These are phyloP conservation scores for Bipolaris zeicola DNA, from an alignment of 2,329 filamentous ascomycete genomes.

Conservation along the genomic window DNA sequence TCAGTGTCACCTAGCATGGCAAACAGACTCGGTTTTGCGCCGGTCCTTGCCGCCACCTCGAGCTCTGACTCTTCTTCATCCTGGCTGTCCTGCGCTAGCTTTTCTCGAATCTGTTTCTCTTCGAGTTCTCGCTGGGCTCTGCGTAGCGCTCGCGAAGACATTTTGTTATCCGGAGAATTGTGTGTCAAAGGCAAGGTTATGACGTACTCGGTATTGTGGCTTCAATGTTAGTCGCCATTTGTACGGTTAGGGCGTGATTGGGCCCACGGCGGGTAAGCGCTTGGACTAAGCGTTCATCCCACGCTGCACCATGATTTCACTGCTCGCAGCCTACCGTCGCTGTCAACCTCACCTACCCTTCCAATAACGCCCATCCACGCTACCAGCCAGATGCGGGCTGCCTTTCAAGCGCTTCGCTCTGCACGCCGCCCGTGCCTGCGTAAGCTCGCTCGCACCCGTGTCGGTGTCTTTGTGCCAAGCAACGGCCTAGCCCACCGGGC, in stretches of 20 bases:
- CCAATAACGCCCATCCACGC: slow-evolving; percentile 14
- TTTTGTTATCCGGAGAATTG: slow-evolving; percentile 11
- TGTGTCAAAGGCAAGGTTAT: slow-evolving; percentile 19
- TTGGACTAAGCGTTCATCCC: slow-evolving; percentile 14
- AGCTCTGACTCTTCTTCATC: slow-evolving; percentile 50
- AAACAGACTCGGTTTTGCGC: slow-evolving; percentile 52
- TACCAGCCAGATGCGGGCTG: slow-evolving; percentile 68
- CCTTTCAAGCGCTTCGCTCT: slow-evolving; percentile 70
- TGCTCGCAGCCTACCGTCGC: slow-evolving; percentile 8
- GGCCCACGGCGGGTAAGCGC: slow-evolving; percentile 10
- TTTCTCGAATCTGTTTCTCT: slow-evolving; percentile 57
- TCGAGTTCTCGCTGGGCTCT: slow-evolving; percentile 68
- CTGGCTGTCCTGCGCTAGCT: slow-evolving; percentile 42
- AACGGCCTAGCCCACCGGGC: slow-evolving; percentile 57
- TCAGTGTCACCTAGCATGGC: slow-evolving; percentile 53
- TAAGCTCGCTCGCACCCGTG: slow-evolving; percentile 60
- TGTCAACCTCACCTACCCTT: slow-evolving; percentile 12
- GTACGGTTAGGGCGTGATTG: slow-evolving; percentile 19
- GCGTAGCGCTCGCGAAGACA: slow-evolving; percentile 70
- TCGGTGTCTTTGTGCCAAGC: slow-evolving; percentile 40
- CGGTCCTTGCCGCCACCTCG: slow-evolving; percentile 35
- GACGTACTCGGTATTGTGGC: slow-evolving; percentile 22
- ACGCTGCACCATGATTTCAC: slow-evolving; percentile 15
- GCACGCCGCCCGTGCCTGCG: slow-evolving; percentile 69
- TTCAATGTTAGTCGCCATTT: slow-evolving; percentile 13